Conservation (phyloP, 257 asterid genomes). For the Solanum virginianum region DNA sequence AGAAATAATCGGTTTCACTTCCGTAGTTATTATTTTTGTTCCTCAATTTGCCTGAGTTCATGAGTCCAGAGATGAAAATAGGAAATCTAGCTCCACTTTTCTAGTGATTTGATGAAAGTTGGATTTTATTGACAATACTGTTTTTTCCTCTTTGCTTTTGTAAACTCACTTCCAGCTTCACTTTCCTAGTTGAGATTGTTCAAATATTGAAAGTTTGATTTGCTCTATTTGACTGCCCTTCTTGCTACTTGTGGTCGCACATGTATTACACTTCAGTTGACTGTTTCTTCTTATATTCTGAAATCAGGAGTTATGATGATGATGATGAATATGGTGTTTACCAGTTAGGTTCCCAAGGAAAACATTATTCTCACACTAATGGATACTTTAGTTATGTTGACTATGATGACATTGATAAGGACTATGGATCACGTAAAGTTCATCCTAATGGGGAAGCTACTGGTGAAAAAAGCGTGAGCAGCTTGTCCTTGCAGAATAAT, state of each 20-base stretch:
- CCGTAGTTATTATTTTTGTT: neutral
- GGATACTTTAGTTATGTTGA: slow-evolving; percentile 44
- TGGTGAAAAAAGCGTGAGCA: slow-evolving; percentile 33
- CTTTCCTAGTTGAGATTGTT: neutral
- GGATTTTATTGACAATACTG: neutral
- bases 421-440: slow-evolving; percentile 39
- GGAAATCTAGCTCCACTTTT: neutral
- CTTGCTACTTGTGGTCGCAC: neutral
- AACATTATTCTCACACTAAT: slow-evolving; percentile 38
- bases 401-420: slow-evolving; percentile 38
- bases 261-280: neutral
- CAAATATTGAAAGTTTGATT: neutral
- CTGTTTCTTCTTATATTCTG: neutral
- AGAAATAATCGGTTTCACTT: neutral
- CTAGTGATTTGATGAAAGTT: neutral
- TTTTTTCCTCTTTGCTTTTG: neutral
- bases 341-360: slow-evolving; percentile 26
- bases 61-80: neutral
- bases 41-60: neutral
- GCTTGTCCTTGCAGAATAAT: slow-evolving; percentile 25
- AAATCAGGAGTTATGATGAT: slow-evolving; percentile 68
- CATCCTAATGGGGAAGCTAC: slow-evolving; percentile 52
- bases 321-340: slow-evolving; percentile 58
- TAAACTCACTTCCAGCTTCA: neutral
- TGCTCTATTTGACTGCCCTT: neutral